phyloP scores from a whole-genome alignment of 371 early-diverging fungal species.

The Mortierella sp. region DNA sequence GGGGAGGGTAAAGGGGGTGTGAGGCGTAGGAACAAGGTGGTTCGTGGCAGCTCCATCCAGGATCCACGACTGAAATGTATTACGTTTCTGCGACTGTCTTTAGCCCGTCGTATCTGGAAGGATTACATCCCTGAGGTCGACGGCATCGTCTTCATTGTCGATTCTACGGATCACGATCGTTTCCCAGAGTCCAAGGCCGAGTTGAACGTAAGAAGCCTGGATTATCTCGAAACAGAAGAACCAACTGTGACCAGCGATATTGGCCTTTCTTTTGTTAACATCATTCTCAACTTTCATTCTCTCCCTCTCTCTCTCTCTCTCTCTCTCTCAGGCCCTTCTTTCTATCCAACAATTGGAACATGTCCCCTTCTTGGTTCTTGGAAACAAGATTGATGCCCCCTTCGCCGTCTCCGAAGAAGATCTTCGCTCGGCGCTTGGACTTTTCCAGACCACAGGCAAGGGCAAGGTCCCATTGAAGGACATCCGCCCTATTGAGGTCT shows the following conservation, averaged over 20 bases:
- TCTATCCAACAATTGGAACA: constrained; percentile 91
- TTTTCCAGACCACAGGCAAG: constrained; percentile 97
- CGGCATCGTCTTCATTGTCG: constrained; percentile 97
- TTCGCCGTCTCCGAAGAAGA: constrained; percentile 95
- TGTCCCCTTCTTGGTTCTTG: constrained; percentile 95
- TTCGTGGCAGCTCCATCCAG: no score
- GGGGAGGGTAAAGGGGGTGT: not conserved
- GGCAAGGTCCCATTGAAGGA: constrained; percentile 93
- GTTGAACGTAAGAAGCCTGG: constrained; percentile 80
- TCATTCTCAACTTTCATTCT: constrained; percentile 9
- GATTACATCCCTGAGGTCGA: constrained; percentile 98
- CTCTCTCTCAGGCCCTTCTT: constrained; percentile 76
- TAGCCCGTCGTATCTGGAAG: constrained; percentile 96
- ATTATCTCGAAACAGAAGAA: no score
- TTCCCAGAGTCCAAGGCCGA: constrained; percentile 93
- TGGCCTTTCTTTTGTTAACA: no score
- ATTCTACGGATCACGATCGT: constrained; percentile 87
- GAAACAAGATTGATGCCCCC: constrained; percentile 97
- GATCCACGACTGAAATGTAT: no score
- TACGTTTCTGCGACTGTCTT: not conserved
- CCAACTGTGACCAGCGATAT: no score
- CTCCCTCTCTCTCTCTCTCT: not conserved
- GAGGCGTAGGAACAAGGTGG: no score
- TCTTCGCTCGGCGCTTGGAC: constrained; percentile 86
- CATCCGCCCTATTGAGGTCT: constrained; percentile 96